These are phyloP conservation scores for Pleurotus tuoliensis DNA, from an alignment of 768 basidiomycete genomes.

Conservation along the genomic window DNA sequence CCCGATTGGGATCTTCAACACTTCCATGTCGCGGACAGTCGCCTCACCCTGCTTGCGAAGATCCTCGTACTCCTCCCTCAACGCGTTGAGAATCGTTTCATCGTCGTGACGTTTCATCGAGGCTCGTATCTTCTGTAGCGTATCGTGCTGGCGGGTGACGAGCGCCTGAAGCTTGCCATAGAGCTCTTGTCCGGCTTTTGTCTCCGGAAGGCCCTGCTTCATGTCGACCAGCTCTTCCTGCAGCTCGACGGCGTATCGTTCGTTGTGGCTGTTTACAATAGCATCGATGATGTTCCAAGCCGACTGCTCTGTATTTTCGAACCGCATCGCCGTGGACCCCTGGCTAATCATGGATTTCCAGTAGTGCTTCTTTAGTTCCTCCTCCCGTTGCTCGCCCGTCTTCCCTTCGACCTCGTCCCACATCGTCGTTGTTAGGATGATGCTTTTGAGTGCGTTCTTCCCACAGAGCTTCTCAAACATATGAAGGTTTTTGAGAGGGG, in stretches of 20 bases:
- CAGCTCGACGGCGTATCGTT: conserved; percentile 10
- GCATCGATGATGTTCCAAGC: conserved; percentile 10
- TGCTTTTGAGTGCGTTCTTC: conserved; percentile 3
- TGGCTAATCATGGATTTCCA: conserved; percentile 6
- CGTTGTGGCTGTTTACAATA: neutral
- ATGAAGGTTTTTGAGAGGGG: conserved; percentile 10
- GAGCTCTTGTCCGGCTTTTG: conserved; percentile 13
- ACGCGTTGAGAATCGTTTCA: neutral
- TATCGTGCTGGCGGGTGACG: conserved; percentile 11
- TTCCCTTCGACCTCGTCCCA: conserved; percentile 8
- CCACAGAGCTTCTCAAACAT: conserved; percentile 16
- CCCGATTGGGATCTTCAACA: conserved; percentile 5
- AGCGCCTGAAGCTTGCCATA: conserved; percentile 12
- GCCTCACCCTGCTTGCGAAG: conserved; percentile 5
- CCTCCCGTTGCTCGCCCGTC: conserved; percentile 5
- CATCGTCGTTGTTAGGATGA: conserved; percentile 12
- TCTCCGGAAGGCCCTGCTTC: conserved; percentile 12
- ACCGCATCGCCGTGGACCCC: conserved; percentile 4
- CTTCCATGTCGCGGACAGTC: conserved; percentile 8
- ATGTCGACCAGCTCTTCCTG: conserved; percentile 15
- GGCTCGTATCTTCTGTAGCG: conserved; percentile 7
- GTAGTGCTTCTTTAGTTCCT: conserved; percentile 1
- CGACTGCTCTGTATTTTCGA: conserved; percentile 5
- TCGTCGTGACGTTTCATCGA: conserved; percentile 7
- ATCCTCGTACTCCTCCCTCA: conserved; percentile 11